phyloP scores from a whole-genome alignment of 169 alveolate species.

The Eimeria necatrix region DNA sequence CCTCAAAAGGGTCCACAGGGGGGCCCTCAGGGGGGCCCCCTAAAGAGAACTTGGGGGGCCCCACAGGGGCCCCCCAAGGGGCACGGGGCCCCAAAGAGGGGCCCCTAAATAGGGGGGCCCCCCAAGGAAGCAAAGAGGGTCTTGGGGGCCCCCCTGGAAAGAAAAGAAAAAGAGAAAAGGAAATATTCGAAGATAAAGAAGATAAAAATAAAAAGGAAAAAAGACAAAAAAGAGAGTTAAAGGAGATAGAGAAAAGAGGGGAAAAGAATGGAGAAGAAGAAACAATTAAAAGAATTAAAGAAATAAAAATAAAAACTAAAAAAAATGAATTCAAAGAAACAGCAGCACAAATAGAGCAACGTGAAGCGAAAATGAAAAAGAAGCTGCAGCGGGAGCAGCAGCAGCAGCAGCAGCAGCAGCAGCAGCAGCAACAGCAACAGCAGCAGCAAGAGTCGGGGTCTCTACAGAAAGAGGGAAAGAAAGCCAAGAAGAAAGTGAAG shows the following conservation, averaged over 20 bases:
- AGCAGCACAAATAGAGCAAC: neutral
- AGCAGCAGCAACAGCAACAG: neutral
- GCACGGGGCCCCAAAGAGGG: neutral
- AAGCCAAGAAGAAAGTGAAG: neutral
- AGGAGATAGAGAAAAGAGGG: no score
- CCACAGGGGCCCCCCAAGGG: neutral
- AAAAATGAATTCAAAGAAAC: neutral
- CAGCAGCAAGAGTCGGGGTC: neutral
- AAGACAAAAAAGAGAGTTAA: no score
- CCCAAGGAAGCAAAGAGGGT: neutral
- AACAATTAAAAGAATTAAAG: neutral
- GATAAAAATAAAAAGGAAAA: neutral
- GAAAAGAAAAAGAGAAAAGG: neutral
- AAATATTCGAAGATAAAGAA: neutral
- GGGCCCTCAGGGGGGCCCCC: neutral
- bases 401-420: conserved; percentile 2
- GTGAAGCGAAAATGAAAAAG: neutral
- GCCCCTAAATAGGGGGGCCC: neutral
- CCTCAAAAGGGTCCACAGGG: neutral
- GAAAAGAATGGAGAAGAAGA: neutral
- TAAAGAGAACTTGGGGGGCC: neutral
- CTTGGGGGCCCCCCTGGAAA: no score
- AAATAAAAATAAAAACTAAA: neutral
- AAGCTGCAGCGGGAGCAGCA: conserved; percentile 1
- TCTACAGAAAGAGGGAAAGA: neutral